A percentile compares a stretch with the other conserved stretches of the same genome.
These are phyloP conservation scores for Daldinia sp. DNA, from an alignment of 2,329 filamentous ascomycete genomes.

Conservation along the genomic window DNA sequence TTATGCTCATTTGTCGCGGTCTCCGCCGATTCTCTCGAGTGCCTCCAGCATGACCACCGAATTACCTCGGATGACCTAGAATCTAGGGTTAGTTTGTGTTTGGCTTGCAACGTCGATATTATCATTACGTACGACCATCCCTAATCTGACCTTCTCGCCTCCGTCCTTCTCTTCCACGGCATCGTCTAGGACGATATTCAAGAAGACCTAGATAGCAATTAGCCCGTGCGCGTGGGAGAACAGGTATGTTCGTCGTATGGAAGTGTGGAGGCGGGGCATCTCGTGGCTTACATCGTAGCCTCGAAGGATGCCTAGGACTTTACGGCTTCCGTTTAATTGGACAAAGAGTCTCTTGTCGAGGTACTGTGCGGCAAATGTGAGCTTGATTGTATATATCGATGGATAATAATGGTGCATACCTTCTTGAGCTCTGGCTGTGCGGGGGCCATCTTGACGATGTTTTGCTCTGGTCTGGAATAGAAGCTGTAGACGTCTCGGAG, in stretches of 20 bases:
- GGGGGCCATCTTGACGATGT: slow-evolving; percentile 81
- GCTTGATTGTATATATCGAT: slow-evolving; percentile 13
- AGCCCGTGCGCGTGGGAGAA: slow-evolving; percentile 26
- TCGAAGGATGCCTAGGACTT: slow-evolving; percentile 91
- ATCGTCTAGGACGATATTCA: slow-evolving; percentile 98
- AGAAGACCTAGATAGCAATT: slow-evolving; percentile 74
- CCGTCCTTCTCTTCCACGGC: slow-evolving; percentile 93
- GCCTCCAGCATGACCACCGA: slow-evolving; percentile 98
- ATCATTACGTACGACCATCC: slow-evolving; percentile 80
- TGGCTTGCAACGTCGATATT: not conserved
- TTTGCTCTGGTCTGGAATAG: slow-evolving; percentile 2
- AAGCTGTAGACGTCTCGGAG: slow-evolving; percentile 16
- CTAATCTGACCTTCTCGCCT: slow-evolving; percentile 87
- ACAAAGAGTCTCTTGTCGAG: slow-evolving; percentile 99
- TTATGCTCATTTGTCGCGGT: slow-evolving; percentile 51
- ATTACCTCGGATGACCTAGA: slow-evolving; percentile 91
- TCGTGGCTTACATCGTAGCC: slow-evolving; percentile 84
- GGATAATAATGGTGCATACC: slow-evolving; percentile 57
- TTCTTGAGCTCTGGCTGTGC: slow-evolving; percentile 99
- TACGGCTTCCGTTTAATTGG: slow-evolving; percentile 96
- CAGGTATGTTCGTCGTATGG: not conserved
- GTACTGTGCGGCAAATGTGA: slow-evolving; percentile 68
- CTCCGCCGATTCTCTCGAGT: slow-evolving; percentile 71
- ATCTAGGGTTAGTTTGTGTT: slow-evolving; percentile 38
- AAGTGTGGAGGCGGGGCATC: not conserved